These are phyloP conservation scores for Fusarium marasasianum DNA, from an alignment of 2,329 filamentous ascomycete species.

Conservation along the genomic window DNA sequence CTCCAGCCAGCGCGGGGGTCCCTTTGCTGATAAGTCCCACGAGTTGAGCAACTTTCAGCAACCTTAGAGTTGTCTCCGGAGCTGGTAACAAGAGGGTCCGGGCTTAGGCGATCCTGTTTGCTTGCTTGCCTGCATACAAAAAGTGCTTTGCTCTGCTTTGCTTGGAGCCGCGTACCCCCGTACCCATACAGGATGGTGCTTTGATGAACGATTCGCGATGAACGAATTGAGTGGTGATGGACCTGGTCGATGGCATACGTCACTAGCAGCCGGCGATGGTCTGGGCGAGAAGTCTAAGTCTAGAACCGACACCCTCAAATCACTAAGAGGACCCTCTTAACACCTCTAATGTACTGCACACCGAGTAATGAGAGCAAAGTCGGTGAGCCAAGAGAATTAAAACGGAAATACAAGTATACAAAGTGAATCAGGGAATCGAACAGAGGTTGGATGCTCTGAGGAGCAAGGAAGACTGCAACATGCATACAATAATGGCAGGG, in stretches of 20 bases:
- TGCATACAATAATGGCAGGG: constrained; percentile 12
- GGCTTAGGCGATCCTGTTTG: constrained; percentile 5
- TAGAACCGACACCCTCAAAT: constrained; percentile 31
- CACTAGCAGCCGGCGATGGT: constrained; percentile 31
- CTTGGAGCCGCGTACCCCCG: constrained; percentile 5
- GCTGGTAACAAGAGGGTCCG: constrained; percentile 14
- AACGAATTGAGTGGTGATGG: constrained; percentile 37
- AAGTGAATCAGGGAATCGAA: constrained; percentile 17
- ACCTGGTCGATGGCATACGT: constrained; percentile 37
- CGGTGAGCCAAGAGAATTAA: constrained; percentile 29
- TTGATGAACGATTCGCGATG: constrained; percentile 23
- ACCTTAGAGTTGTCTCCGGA: constrained; percentile 5
- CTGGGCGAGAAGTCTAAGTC: constrained; percentile 41
- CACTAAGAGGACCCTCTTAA: constrained; percentile 31
- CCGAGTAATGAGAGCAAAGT: constrained; percentile 30
- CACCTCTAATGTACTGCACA: constrained; percentile 17
- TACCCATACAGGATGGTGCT: not conserved
- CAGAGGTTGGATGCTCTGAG: constrained; percentile 2
- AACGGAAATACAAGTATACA: constrained; percentile 3
- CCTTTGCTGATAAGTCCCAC: constrained; percentile 24
- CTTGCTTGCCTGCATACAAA: constrained; percentile 8
- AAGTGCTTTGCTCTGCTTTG: not conserved
- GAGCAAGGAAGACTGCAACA: constrained; percentile 14
- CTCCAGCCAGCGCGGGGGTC: constrained; percentile 30
- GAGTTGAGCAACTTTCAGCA: constrained; percentile 4